Conservation (phyloP, 169 alveolate genomes). For the Theileria annulata region DNA sequence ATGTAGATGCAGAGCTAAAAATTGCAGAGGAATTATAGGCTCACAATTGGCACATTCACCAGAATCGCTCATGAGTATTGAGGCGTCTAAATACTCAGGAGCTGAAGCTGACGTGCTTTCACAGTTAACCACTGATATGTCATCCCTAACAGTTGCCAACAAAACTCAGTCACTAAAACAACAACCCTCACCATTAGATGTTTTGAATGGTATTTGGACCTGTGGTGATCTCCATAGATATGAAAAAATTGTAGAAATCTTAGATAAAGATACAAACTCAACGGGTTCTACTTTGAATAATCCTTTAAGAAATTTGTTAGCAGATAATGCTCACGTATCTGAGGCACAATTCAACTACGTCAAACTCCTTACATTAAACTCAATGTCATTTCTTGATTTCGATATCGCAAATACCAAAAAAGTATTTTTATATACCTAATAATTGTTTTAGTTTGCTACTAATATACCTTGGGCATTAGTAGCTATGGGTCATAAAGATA, state of each 20-base stretch:
- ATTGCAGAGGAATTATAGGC: slow-evolving; percentile 66
- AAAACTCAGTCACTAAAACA: slow-evolving; percentile 35
- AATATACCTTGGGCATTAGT: slow-evolving; percentile 57
- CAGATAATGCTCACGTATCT: slow-evolving; percentile 41
- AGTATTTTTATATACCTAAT: background rate
- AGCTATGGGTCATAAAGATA: slow-evolving; percentile 57
- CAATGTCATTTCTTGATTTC: slow-evolving; percentile 50
- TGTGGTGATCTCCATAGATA: slow-evolving; percentile 61
- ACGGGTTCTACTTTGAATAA: background rate
- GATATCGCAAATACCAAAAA: slow-evolving; percentile 59
- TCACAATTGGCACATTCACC: slow-evolving; percentile 35
- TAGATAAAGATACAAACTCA: background rate
- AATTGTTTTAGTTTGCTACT: slow-evolving; percentile 29
- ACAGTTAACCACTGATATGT: slow-evolving; percentile 49
- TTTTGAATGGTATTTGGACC: slow-evolving; percentile 61
- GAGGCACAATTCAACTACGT: slow-evolving; percentile 42
- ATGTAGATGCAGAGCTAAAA: slow-evolving; percentile 57
- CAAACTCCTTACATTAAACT: slow-evolving; percentile 48
- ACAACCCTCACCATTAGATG: slow-evolving; percentile 62
- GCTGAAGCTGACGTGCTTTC: slow-evolving; percentile 40
- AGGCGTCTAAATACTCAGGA: slow-evolving; percentile 31
- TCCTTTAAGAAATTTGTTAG: slow-evolving; percentile 26
- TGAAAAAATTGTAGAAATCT: slow-evolving; percentile 21
- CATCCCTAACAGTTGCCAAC: slow-evolving; percentile 13
- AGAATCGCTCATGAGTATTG: slow-evolving; percentile 40